Base-by-base conservation (phyloP, 2,329 filamentous ascomycete species). In the Aschersonia sp. region DNA sequence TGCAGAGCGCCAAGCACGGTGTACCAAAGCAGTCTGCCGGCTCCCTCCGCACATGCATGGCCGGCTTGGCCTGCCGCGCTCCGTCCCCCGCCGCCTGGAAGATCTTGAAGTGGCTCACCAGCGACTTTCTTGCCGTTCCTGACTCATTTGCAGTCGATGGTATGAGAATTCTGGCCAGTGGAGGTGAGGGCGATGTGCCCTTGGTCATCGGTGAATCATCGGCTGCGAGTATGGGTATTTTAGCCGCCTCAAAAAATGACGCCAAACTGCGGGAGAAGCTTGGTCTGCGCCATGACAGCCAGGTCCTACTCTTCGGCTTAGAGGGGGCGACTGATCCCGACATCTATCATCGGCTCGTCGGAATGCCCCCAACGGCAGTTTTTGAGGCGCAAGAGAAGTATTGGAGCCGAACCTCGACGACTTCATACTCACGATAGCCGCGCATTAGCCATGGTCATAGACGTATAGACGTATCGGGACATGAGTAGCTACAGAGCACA, bases 21-120 rank as follows among this genome's bases (percentile, higher is more conserved):
- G 39, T 44, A 4, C 33, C 47, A 39, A 39, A 44, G 6, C 37
- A 39, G 29, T 49, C 49, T 4, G 6, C 40, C 4, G 51, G 49
- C 1, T 47, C 29, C 9, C 49, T 51, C 6, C 39, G 40, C 3
- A 54, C 52, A 1, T 10, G 49, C 10, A 54, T 52, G 52, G 52
- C 52, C 30, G 52, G 52, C 2, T 30, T 52, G 7, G 50, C 52
- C 30, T 54, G 50, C 29, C 52, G 49, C 5, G 30, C 30, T 2
- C 52, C 50, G 2, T 54, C 52, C 2, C 52, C 52, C 4, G 52
- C 50, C 1, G 52, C 52, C 3, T 52, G 50, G 50, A 52, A 52
- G 39, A 33, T 54, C 5, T 33, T 54, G 22, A 10, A 37, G 5
- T 54, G 52, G 52, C 47, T 54, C 5, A 29, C 52, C 3, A 54